Conservation (phyloP, 164 flowering plant genomes). For the Cinnamomum micranthum region DNA sequence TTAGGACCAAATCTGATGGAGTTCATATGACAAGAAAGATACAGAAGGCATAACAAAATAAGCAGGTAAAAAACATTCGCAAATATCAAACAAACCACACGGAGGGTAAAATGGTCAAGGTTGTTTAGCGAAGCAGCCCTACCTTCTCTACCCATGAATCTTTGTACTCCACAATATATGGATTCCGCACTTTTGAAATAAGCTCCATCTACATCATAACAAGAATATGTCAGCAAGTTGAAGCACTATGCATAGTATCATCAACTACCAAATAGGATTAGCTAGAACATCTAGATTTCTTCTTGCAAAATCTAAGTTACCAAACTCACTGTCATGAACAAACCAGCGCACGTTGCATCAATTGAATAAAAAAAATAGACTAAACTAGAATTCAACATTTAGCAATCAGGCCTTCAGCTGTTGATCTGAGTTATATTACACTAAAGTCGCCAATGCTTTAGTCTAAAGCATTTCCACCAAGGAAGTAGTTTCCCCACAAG, state of each 20-base stretch:
- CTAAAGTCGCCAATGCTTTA: not conserved
- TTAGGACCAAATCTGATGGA: not conserved
- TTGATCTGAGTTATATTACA: not conserved
- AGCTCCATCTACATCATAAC: conserved; percentile 86
- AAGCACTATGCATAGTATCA: not conserved
- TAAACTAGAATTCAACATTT: not conserved
- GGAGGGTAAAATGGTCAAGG: not conserved
- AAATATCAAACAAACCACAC: not conserved
- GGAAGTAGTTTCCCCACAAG: not conserved
- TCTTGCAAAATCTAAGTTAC: not conserved
- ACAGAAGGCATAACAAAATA: not conserved
- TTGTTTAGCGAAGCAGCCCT: conserved; percentile 1
- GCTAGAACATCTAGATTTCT: not conserved
- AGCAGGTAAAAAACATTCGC: not conserved
- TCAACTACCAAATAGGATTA: not conserved
- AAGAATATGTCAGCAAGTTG: conserved; percentile 11
- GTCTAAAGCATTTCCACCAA: not conserved
- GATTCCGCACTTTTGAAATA: conserved; percentile 75
- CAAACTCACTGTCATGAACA: not conserved
- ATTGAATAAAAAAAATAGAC: too few species aligned
- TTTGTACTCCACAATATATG: conserved; percentile 95
- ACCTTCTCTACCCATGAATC: conserved; percentile 99
- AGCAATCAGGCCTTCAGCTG: not conserved
- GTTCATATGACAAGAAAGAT: too few species aligned
- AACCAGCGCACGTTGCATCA: not conserved